A percentile compares a stretch with the other conserved stretches of the same genome.
phyloP scores from a whole-genome alignment of 139 green algal species.

The Yamagishiella unicocca region DNA sequence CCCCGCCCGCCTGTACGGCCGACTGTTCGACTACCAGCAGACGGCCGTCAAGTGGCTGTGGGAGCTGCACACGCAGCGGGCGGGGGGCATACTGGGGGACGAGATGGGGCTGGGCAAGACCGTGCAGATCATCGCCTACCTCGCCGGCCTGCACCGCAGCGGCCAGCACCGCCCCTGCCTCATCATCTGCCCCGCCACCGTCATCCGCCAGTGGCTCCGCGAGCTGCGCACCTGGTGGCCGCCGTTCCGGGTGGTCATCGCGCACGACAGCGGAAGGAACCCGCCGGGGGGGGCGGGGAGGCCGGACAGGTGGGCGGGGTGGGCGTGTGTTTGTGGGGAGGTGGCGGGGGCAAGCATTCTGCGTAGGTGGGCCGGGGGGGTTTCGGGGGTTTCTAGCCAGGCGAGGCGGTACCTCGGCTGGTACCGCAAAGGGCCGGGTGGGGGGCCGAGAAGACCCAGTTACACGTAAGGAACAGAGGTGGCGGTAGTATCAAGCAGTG shows the following conservation, averaged over 20 bases:
- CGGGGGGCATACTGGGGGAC: conserved; percentile 95
- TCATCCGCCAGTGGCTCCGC: conserved; percentile 95
- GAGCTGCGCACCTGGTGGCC: conserved; percentile 91
- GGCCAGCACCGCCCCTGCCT: conserved; percentile 85
- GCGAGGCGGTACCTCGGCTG: too few species aligned
- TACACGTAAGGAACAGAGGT: too few species aligned
- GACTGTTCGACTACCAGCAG: conserved; percentile 95
- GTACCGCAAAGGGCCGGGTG: too few species aligned
- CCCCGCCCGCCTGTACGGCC: conserved; percentile 64
- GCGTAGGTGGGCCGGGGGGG: too few species aligned
- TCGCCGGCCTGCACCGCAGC: conserved; percentile 84
- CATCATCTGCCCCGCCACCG: conserved; percentile 93
- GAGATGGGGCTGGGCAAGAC: conserved; percentile 94
- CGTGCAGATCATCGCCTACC: conserved; percentile 84
- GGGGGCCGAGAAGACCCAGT: too few species aligned
- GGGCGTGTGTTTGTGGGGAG: too few species aligned
- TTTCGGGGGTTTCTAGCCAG: too few species aligned
- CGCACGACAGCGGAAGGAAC: conserved; percentile 82
- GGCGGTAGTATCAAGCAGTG: too few species aligned
- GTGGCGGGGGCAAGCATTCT: too few species aligned
- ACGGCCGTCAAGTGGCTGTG: conserved; percentile 98
- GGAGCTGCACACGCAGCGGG: conserved; percentile 95
- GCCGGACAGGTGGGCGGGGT: conserved; percentile 40
- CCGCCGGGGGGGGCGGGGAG: not conserved
- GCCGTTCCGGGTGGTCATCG: conserved; percentile 78